These are phyloP conservation scores for Suhomyces vadensis DNA, from an alignment of 805 yeast genomes.

Conservation along the genomic window DNA sequence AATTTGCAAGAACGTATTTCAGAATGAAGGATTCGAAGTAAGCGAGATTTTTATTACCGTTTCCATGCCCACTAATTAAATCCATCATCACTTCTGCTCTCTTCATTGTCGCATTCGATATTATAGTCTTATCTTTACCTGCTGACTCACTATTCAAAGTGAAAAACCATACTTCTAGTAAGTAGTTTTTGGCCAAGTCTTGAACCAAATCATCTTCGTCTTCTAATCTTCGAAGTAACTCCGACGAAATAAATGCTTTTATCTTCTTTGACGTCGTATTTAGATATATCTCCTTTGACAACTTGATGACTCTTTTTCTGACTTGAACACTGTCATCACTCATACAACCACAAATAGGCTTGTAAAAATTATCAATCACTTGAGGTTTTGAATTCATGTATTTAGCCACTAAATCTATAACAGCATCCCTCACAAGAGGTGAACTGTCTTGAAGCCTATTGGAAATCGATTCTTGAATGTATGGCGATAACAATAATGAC, in stretches of 20 bases:
- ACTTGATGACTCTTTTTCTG: constrained; percentile 58
- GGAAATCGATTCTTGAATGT: constrained; percentile 54
- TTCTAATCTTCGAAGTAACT: constrained; percentile 54
- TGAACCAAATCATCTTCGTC: constrained; percentile 65
- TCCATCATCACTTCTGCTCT: constrained; percentile 38
- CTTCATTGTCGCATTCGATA: constrained; percentile 5
- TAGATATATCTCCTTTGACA: constrained; percentile 50
- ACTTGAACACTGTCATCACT: constrained; percentile 66
- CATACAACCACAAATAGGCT: constrained; percentile 48
- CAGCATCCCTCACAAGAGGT: constrained; percentile 75
- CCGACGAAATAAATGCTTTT: constrained; percentile 48
- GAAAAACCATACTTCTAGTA: constrained; percentile 30
- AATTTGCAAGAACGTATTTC: constrained; percentile 40
- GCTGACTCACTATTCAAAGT: neutral
- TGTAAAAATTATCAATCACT: constrained; percentile 49
- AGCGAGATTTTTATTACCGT: constrained; percentile 40
- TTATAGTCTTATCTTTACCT: neutral
- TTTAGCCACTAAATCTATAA: constrained; percentile 61
- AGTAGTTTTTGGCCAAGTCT: constrained; percentile 38
- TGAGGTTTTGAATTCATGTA: constrained; percentile 47
- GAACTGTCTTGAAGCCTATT: constrained; percentile 58
- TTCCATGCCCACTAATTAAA: constrained; percentile 40
- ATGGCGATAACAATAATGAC: constrained; percentile 47
- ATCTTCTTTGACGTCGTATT: constrained; percentile 28
- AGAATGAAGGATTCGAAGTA: constrained; percentile 51